Evolutionary conservation across 257 asterid species (phyloP), one percentile per base, ranked within the genome.

Genomic region (Scutellaria baicalensis): DNA sequence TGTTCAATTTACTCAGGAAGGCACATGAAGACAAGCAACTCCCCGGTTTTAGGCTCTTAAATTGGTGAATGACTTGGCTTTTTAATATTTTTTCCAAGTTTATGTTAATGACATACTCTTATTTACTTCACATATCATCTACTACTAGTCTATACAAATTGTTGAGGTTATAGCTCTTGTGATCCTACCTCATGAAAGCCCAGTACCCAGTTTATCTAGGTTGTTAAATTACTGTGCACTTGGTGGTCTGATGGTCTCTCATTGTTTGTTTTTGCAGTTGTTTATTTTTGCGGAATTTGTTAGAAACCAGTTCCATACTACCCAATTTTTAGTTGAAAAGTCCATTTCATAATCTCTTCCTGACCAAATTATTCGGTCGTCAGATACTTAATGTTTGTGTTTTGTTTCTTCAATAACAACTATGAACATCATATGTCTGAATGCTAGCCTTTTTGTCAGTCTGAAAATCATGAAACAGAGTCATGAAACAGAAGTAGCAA

Each of bases 21-120:
- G 83, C 93, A 39, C 97, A 89, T 59, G 99, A 94, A 81, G 96
- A 89, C 61, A 83, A 72, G 61, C 97, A 82, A 23, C 98, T 94
- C 70, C 99, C 98, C n/a, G 99, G 99, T 45, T 94, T 94, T 83
- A 82, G 98, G 85, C 87, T 84, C 59, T 83, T 94, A 70, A 94
- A 92, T 81, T 94, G 99, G 99, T 93, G 77, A 75, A 82, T 73
- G 66, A 57, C 55, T 58, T 38, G 18, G 49, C 56, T 35, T 35
- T 54, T 77, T 40, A 14, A 31, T 62, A 61, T 2, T 69, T 48
- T 59, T 71, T 51, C 56, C 14, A 20, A 49, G 20, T 58, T 50
- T 51, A 27, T 71, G 62, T 23, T 69, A 56, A 20, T 56, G 50
- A 0, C 71, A 10, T 38, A 72, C 52, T 45, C 64, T 40, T 36